Evolutionary conservation across 2,329 filamentous ascomycete species (phyloP).

Genomic region (Neonectria coccinea): DNA sequence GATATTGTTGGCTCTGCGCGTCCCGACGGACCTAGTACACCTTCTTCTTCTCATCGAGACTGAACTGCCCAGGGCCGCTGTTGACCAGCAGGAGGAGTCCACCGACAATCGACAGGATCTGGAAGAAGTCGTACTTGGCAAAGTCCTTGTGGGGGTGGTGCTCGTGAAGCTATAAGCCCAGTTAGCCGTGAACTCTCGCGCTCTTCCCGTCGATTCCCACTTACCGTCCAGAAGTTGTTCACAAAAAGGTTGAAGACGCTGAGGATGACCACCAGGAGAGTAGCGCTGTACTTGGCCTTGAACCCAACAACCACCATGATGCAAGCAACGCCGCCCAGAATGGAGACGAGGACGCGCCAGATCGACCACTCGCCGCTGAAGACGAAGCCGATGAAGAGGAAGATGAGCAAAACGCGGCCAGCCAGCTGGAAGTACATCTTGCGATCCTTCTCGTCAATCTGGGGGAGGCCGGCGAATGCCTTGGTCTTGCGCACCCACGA

Average conservation of each 20-base stretch:
- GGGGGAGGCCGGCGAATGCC: constrained; percentile 92
- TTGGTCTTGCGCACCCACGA: constrained; percentile 98
- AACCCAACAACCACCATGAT: constrained; percentile 99
- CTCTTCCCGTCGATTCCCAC: constrained; percentile 47
- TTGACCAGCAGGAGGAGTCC: constrained; percentile 97
- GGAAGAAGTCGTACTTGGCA: constrained; percentile 99
- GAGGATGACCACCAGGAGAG: constrained; percentile 92
- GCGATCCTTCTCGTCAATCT: constrained; percentile 98
- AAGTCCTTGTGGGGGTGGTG: constrained; percentile 99
- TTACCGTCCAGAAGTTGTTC: constrained; percentile 99
- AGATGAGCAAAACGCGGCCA: constrained; percentile 93
- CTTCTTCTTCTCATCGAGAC: constrained; percentile 99
- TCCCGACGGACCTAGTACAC: constrained; percentile 77
- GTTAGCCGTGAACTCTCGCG: constrained; percentile 10
- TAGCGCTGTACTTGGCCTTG: constrained; percentile 99
- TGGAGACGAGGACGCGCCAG: constrained; percentile 85
- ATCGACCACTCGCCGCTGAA: constrained; percentile 94
- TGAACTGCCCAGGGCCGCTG: constrained; percentile 97
- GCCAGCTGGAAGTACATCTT: constrained; percentile 99
- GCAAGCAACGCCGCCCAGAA: constrained; percentile 89
- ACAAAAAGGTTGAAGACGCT: constrained; percentile 97
- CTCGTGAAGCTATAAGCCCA: constrained; percentile 79
- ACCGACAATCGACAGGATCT: constrained; percentile 98
- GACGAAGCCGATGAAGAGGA: constrained; percentile 96
- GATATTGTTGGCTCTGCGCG: constrained; percentile 10